Evolutionary conservation across 2,329 filamentous ascomycete species (phyloP), one percentile per base, ranked within the genome.

Genomic region (Diaporthe ampelina): DNA sequence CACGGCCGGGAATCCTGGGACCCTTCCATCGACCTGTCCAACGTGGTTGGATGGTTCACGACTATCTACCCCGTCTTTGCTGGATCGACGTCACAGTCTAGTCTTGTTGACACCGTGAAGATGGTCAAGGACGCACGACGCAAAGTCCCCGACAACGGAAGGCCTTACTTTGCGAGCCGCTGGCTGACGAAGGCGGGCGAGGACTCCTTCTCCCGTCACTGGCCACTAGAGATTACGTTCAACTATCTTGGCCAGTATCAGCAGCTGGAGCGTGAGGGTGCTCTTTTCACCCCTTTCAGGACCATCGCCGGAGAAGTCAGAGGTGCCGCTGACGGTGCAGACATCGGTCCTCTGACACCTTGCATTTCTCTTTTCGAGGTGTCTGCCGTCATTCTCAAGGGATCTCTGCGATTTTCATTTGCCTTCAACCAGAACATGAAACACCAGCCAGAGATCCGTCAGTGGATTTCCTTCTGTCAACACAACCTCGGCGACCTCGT

Each of bases 1-100:
- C 84, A 86, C n/a, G 85, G 85, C 1, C 82, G 88, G 21, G 81
- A 84, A n/a, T 79, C 81, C 2, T 83, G 84, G 74, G 84, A 85
- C 26, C 78, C 80, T 0, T 84, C 86, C 29, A 81, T 88, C 13
- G 87, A 91, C 79, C 84, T 90, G 0, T 85, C 86, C 8, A 83
- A 89, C 63, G 91, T 89, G 0, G 88, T 91, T 0, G 90, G 90
- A 3, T 91, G 89, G 89, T 90, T 91, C 76, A 90, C 89, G 2
- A 86, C 88, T 0, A 81, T 91, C n/a, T 88, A 86, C 61, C 89
- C 89, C 0, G 81, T 91, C 13, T 81, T 84, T n/a, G 35, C 58
- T 19, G 58, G 58, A 43, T 61, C 35, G 3, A 61, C 58, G 10
- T 43, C 58, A 21, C 58, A 61, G 58, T 11, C 58, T 26, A 50